A percentile compares a stretch with the other conserved stretches of the same genome.
These are phyloP conservation scores for Tolypocladium amazonense DNA, from an alignment of 2,329 filamentous ascomycete species.

Conservation along the genomic window DNA sequence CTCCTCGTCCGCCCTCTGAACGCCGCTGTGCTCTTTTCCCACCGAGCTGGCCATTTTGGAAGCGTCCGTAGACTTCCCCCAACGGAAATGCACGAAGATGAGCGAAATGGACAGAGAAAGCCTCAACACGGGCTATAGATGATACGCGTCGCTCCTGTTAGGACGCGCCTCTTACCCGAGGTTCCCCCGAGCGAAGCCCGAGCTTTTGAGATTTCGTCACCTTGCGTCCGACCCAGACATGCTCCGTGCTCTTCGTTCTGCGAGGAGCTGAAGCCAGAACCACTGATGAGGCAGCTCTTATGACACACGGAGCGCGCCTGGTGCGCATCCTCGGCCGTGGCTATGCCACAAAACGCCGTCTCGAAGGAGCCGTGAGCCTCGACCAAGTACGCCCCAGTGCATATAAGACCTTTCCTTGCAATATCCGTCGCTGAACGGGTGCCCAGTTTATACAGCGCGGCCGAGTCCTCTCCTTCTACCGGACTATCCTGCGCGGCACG, in stretches of 20 bases:
- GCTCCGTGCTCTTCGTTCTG: not conserved
- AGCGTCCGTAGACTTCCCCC: not conserved
- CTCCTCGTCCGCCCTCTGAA: not conserved
- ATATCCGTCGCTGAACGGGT: not conserved
- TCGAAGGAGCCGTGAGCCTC: conserved; percentile 36
- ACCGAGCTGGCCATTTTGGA: not conserved
- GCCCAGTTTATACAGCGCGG: conserved; percentile 48
- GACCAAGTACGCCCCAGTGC: conserved; percentile 39
- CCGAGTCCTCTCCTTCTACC: conserved; percentile 46
- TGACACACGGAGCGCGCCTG: conserved; percentile 15
- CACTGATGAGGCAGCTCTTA: conserved; percentile 11
- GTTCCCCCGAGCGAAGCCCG: conserved; percentile 8
- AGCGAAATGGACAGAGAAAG: not conserved
- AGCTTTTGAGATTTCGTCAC: not conserved
- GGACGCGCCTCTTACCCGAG: conserved; percentile 3
- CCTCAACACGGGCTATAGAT: not conserved
- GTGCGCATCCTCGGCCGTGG: conserved; percentile 17
- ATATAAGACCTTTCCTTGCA: not conserved
- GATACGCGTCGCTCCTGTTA: not conserved
- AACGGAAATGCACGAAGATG: not conserved
- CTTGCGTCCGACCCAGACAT: not conserved
- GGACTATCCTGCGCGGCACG: conserved; percentile 45
- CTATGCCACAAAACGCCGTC: conserved; percentile 23
- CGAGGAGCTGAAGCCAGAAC: not conserved
- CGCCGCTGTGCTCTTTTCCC: not conserved